Evolutionary conservation across 2,329 filamentous ascomycete genomes (phyloP).

Genomic region (Exophiala aquamarina): DNA sequence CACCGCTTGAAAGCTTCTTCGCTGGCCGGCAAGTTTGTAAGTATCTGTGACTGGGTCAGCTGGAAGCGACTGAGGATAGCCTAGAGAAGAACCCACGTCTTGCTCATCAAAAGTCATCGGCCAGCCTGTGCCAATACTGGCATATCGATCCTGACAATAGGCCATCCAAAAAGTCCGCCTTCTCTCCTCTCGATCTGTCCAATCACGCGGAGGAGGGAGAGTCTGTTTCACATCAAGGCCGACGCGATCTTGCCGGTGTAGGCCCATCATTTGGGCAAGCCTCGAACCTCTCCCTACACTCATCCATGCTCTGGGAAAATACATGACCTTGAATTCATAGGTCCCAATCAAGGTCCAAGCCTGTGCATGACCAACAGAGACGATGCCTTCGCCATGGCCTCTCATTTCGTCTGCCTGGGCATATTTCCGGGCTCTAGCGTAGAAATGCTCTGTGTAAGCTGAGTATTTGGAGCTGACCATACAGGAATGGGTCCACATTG

Average conservation of each 20-base stretch:
- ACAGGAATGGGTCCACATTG: constrained; percentile 94
- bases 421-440: constrained; percentile 85
- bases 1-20: constrained; percentile 85
- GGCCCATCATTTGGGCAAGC: constrained; percentile 84
- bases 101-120: constrained; percentile 90
- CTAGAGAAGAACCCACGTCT: constrained; percentile 55
- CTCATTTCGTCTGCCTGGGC: constrained; percentile 86
- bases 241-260: constrained; percentile 80
- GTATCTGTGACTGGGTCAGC: constrained; percentile 53
- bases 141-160: constrained; percentile 87
- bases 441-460: constrained; percentile 81
- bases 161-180: constrained; percentile 93
- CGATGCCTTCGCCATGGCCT: constrained; percentile 84
- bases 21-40: constrained; percentile 78
- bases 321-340: constrained; percentile 98
- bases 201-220: constrained; percentile 80
- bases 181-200: constrained; percentile 90
- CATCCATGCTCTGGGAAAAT: constrained; percentile 93
- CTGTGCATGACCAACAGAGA: constrained; percentile 83
- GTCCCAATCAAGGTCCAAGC: constrained; percentile 75
- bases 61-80: constrained; percentile 1
- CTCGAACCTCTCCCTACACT: constrained; percentile 81
- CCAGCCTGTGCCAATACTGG: constrained; percentile 95
- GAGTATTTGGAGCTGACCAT: constrained; percentile 79
- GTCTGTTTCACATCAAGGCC: constrained; percentile 92